Base-by-base conservation (phyloP, 1,139 yeast genomes). In the Suhomyces kunorum region DNA sequence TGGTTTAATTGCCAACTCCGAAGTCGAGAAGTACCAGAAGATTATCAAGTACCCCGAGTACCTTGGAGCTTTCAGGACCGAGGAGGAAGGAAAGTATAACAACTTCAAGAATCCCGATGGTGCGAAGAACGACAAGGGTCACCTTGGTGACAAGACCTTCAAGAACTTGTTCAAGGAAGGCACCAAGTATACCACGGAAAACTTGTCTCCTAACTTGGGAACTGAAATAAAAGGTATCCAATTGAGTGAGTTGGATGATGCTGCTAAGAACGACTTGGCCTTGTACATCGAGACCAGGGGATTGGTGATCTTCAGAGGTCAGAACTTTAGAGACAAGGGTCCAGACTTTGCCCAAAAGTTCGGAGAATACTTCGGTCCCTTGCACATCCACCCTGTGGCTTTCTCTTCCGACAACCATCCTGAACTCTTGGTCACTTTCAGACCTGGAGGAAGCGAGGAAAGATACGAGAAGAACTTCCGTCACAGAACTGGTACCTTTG, bases 191-290 rank as follows among this genome's bases (percentile, higher is more conserved):
- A 38, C 40, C 14, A 32, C 43, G 6, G 49, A 46, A 27, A 48
- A 56, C 44, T 54, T 63, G 36, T 57, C 68, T 7, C 69, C 69
- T 3, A 59, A 62, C 40, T 62, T 61, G 33, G 70, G 70, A 6
- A 57, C 64, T 23, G 66, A 62, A 42, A 48, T 64, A 32, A 55
- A 50, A 8, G 69, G 69, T 9, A 47, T 64, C 28, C 68, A 64
- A 47, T 55, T 64, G 36, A 60, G 66, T 38, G 59, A 59, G 35
- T 56, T 64, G 43, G 56, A 55, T 34, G 66, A 62, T 28, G 53
- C 55, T 6, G 67, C 60, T 6, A 63, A 58, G 49, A 63, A 64
- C 44, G 68, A 64, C 40, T 56, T 64, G 44, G 68, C 68, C 7
- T 53, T 63, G 33, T 55, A 50, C 30, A 51, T 64, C 40, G 68